A percentile compares a stretch with the other conserved stretches of the same genome.
phyloP scores from a whole-genome alignment of 78 protist genomes.

The Dictyostelium citrinum region DNA sequence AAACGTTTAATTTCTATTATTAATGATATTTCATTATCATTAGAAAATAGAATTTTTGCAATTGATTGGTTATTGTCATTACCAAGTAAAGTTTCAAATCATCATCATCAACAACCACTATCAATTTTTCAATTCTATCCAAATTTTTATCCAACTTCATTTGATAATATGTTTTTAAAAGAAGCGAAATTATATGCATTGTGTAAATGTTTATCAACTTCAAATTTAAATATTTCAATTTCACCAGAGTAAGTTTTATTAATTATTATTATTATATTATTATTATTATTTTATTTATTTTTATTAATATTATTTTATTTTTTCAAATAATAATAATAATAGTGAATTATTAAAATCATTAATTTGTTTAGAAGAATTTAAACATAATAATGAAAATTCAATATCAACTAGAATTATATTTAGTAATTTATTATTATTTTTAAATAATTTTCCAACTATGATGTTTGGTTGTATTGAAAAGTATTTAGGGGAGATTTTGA shows the following conservation, averaged over 20 bases:
- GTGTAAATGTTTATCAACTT: slow-evolving; percentile 14
- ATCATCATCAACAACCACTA: background rate
- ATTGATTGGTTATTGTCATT: slow-evolving; percentile 66
- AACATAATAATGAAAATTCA: slow-evolving; percentile 38
- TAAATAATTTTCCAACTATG: slow-evolving; percentile 15
- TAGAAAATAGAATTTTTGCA: slow-evolving; percentile 51
- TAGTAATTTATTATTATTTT: background rate
- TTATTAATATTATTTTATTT: background rate
- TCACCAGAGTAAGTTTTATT: background rate
- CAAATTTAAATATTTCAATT: background rate
- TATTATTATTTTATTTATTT: background rate
- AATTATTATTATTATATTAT: background rate
- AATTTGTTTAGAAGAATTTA: slow-evolving; percentile 70
- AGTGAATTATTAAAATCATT: slow-evolving; percentile 62
- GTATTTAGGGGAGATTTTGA: slow-evolving; percentile 11
- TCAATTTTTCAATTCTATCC: slow-evolving; percentile 48
- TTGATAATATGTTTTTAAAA: slow-evolving; percentile 18
- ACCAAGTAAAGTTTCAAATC: background rate
- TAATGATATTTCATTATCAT: slow-evolving; percentile 41
- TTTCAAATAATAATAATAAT: background rate
- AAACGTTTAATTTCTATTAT: slow-evolving; percentile 27
- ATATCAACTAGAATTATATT: slow-evolving; percentile 42
- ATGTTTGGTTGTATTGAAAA: slow-evolving; percentile 36
- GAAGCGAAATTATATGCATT: slow-evolving; percentile 39
- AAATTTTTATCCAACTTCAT: slow-evolving; percentile 1